Conservation (phyloP, 345 rosid species). For the Gynandropsis gynandra region DNA sequence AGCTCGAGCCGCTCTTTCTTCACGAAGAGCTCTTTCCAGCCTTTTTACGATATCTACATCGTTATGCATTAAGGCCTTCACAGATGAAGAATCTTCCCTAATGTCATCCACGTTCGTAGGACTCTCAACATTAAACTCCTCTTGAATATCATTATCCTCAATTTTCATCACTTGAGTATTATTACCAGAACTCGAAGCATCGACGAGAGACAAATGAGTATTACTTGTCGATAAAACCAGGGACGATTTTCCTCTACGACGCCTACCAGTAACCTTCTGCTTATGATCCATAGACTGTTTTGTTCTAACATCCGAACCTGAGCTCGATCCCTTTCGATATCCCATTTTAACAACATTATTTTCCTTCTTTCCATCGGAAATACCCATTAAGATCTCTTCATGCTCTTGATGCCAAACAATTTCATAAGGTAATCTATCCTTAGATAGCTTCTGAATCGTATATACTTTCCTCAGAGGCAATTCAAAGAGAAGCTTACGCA, state of each 20-base stretch:
- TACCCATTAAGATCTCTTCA: slow-evolving; percentile 9
- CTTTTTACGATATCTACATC: slow-evolving; percentile 19
- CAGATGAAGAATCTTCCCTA: slow-evolving; percentile 17
- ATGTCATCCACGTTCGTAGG: no score
- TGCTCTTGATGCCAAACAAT: slow-evolving; percentile 24
- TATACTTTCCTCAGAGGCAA: slow-evolving; percentile 40
- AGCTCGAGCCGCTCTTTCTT: slow-evolving; percentile 40
- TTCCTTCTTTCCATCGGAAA: slow-evolving; percentile 12
- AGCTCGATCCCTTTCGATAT: not conserved
- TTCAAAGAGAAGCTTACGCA: slow-evolving; percentile 45
- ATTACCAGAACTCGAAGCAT: no score
- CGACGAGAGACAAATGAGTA: no score
- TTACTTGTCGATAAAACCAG: no score
- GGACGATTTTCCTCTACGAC: no score
- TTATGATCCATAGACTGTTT: no score
- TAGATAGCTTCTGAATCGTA: slow-evolving; percentile 39
- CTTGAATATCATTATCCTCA: no score
- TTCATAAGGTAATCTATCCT: slow-evolving; percentile 38
- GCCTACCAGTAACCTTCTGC: no score
- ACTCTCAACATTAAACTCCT: no score
- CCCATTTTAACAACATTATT: no score
- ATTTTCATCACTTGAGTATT: no score
- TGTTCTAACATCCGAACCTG: no score
- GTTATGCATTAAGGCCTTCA: not conserved
- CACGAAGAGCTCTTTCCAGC: slow-evolving; percentile 48